These are phyloP conservation scores for Termitomyces sp. DNA, from an alignment of 768 basidiomycete genomes.

Conservation along the genomic window DNA sequence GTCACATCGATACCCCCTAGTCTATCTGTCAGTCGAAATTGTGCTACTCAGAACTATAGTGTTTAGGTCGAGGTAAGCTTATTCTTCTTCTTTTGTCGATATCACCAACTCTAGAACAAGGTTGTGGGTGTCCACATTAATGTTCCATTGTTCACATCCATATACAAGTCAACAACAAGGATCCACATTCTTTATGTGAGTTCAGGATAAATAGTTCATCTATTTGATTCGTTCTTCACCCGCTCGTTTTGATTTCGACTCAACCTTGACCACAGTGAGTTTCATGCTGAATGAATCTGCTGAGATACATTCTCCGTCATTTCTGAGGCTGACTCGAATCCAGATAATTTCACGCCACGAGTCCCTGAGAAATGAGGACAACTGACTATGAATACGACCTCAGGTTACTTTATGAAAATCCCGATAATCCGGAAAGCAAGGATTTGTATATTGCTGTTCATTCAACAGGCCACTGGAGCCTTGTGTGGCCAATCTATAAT, in stretches of 20 bases:
- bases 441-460: background rate
- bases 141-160: too few relatives aligned
- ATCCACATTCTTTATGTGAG: background rate
- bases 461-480: background rate
- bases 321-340: background rate
- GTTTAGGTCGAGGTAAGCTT: background rate
- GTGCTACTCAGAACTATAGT: background rate
- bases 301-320: too few relatives aligned
- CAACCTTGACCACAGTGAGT: background rate
- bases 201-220: background rate
- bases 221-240: background rate
- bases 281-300: background rate
- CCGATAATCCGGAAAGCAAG: background rate
- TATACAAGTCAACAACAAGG: background rate
- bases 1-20: too few relatives aligned
- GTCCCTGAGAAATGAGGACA: background rate
- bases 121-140: background rate
- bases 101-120: background rate
- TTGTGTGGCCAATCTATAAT: background rate
- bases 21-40: too few relatives aligned
- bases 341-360: too few relatives aligned
- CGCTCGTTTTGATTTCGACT: background rate
- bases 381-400: background rate
- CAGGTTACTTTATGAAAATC: background rate
- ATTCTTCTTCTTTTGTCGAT: background rate